A percentile compares a stretch with the other conserved stretches of the same genome.
Evolutionary conservation across 1,139 yeast species (phyloP).

Genomic region (Blastobotrys persicus): DNA sequence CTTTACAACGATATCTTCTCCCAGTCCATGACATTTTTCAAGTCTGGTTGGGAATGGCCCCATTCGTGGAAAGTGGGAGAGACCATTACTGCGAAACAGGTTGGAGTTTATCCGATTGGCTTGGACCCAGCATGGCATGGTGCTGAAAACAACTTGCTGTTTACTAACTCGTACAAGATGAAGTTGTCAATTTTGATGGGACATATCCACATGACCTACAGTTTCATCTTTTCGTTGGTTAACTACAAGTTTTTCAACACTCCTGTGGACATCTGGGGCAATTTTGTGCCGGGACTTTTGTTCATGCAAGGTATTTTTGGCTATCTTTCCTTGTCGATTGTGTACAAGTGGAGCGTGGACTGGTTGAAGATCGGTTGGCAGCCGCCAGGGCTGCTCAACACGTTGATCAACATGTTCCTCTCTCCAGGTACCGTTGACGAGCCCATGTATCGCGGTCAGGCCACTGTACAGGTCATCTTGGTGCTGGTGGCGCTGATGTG

Average conservation of each 20-base stretch:
- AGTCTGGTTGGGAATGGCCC: constrained; percentile 94
- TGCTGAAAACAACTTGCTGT: constrained; percentile 82
- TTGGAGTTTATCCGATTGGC: constrained; percentile 79
- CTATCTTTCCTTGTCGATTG: constrained; percentile 74
- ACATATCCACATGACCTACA: constrained; percentile 88
- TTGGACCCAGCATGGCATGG: constrained; percentile 98
- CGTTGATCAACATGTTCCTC: constrained; percentile 94
- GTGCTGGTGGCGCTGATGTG: constrained; percentile 77
- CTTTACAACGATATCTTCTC: constrained; percentile 92
- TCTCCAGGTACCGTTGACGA: constrained; percentile 90
- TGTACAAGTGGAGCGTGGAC: constrained; percentile 93
- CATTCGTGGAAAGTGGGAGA: constrained; percentile 63
- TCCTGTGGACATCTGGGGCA: constrained; percentile 82
- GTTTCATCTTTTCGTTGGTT: constrained; percentile 79
- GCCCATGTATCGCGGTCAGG: constrained; percentile 80
- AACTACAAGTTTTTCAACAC: constrained; percentile 75
- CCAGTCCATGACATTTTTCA: constrained; percentile 79
- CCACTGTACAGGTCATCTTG: constrained; percentile 68
- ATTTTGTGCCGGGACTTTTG: constrained; percentile 87
- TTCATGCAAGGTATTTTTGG: constrained; percentile 98
- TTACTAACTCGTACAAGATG: constrained; percentile 95
- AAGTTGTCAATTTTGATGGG: constrained; percentile 94
- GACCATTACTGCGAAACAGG: constrained; percentile 57
- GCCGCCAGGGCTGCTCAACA: constrained; percentile 91
- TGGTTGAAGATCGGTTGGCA: constrained; percentile 74